phyloP scores from a whole-genome alignment of 1,139 yeast genomes.

The Yamadazyma sp. region DNA sequence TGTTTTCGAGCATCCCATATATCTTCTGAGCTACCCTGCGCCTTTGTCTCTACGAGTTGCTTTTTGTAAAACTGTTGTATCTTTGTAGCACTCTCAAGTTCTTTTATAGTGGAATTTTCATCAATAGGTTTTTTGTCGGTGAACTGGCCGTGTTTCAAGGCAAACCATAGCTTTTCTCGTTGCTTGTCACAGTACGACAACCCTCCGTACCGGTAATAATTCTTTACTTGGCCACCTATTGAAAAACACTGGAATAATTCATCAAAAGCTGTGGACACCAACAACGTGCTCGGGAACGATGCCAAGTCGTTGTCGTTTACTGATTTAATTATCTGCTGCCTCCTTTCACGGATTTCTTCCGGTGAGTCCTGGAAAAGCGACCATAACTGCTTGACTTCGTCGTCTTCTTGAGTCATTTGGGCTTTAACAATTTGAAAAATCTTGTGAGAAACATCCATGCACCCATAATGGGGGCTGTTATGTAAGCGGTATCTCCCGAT shows the following conservation, averaged over 20 bases:
- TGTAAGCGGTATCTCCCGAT: too few species aligned
- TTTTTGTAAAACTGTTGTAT: slow-evolving; percentile 73
- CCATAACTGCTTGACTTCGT: slow-evolving; percentile 37
- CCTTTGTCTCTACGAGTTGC: slow-evolving; percentile 58
- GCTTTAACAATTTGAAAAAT: slow-evolving; percentile 1
- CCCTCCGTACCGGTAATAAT: slow-evolving; percentile 80
- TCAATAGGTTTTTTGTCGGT: slow-evolving; percentile 20
- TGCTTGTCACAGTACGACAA: slow-evolving; percentile 70
- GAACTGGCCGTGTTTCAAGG: slow-evolving; percentile 55
- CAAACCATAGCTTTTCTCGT: slow-evolving; percentile 77
- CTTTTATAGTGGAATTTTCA: slow-evolving; percentile 41
- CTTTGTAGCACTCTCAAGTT: slow-evolving; percentile 48
- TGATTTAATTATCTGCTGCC: slow-evolving; percentile 29
- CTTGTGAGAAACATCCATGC: neutral
- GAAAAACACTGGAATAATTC: slow-evolving; percentile 85
- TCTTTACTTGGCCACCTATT: slow-evolving; percentile 81
- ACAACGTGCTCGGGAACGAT: slow-evolving; percentile 38
- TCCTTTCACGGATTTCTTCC: slow-evolving; percentile 32
- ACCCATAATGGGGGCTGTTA: too few species aligned
- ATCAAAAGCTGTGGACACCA: slow-evolving; percentile 74
- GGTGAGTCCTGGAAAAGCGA: slow-evolving; percentile 35
- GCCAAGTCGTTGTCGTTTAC: slow-evolving; percentile 27
- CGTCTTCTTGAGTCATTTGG: slow-evolving; percentile 19
- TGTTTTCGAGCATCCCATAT: slow-evolving; percentile 64
- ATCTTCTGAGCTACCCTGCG: slow-evolving; percentile 75